Conservation (phyloP, 2,329 filamentous ascomycete species). For the Xylariaceae sp. region DNA sequence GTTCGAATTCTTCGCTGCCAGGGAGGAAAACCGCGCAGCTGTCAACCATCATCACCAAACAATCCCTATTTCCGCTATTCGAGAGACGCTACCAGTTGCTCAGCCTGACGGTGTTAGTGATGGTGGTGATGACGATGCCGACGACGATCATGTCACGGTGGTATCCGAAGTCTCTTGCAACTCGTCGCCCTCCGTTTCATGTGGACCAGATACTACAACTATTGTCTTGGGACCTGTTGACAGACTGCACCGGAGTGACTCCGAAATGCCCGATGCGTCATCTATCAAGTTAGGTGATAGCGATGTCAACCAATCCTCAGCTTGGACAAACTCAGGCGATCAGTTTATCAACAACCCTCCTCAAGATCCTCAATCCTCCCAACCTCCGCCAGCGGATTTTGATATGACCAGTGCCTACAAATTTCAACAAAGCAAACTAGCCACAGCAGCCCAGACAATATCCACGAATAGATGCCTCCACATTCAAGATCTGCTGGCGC, state of each 20-base stretch:
- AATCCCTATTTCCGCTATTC: slow-evolving; percentile 16
- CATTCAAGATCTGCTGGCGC: slow-evolving; percentile 30
- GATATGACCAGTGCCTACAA: slow-evolving; percentile 35
- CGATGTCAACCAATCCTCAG: slow-evolving; percentile 13
- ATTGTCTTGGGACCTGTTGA: neutral
- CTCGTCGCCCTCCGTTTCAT: slow-evolving; percentile 1
- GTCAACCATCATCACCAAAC: slow-evolving; percentile 11
- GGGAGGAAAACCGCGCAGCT: slow-evolving; percentile 36
- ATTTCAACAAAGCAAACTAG: slow-evolving; percentile 31
- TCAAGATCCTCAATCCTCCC: slow-evolving; percentile 9
- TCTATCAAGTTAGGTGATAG: slow-evolving; percentile 14
- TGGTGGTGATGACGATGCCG: neutral
- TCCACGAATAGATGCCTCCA: slow-evolving; percentile 23
- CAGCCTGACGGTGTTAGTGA: neutral
- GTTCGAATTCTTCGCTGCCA: slow-evolving; percentile 38
- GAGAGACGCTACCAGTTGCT: slow-evolving; percentile 15
- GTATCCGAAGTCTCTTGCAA: neutral
- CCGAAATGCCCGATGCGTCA: slow-evolving; percentile 1
- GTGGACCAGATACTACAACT: neutral
- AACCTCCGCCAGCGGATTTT: slow-evolving; percentile 23
- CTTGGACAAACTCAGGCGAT: slow-evolving; percentile 27
- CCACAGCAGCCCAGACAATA: slow-evolving; percentile 11
- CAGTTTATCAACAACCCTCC: slow-evolving; percentile 34
- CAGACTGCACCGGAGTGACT: neutral
- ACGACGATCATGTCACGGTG: neutral